Evolutionary conservation across 2,329 filamentous ascomycete genomes (phyloP), one percentile per base, ranked within the genome.

Genomic region (Claviceps sp.): DNA sequence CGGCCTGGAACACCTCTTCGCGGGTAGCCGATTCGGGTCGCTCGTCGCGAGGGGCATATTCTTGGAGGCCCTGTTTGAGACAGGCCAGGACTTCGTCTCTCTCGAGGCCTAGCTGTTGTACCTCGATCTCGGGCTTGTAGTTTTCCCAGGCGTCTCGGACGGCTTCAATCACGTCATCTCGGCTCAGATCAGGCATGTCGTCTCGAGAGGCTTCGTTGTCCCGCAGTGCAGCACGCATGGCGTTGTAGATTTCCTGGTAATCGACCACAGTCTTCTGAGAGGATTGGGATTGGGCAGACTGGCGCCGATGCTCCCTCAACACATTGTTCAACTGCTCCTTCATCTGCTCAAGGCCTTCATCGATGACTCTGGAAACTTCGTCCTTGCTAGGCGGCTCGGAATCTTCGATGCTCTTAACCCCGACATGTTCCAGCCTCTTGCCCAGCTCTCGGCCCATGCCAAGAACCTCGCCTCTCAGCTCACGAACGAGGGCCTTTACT

Each of bases 391-490:
- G 74, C 1, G 73, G 70, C 52, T 77, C 76, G 1, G 70, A 65
- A 41, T 74, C 73, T 40, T 70, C 71, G 26, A 71, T 66, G 14
- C 66, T 62, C 49, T 76, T 70, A 46, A 62, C 66, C 30, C 70
- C 73, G 10, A 81, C 76, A 56, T 89, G 81, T 56, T 93, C 87
- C n/a, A 97, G 76, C 58, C 89, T 85, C 52, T 88, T 84, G 42
- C 86, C 89, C 47, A 97, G 81, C 58, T 96, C 89, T 52, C 91
- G 79, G 4, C 91, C 91, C 90, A 96, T 96, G 3, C 89, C 90
- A 4, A 96, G 75, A 8, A 97, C 89, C 64, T 97, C 91, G 2
- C 89, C 90, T 22, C 91, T 84, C 39, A 97, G 76, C 62, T 96
- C 90, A 24, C 89, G 84, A 8, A 96, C 87, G 8, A 95, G 76